Evolutionary conservation across 106 monocot species (phyloP), one percentile per base, ranked within the genome.

Genomic region (Allium sativum): DNA sequence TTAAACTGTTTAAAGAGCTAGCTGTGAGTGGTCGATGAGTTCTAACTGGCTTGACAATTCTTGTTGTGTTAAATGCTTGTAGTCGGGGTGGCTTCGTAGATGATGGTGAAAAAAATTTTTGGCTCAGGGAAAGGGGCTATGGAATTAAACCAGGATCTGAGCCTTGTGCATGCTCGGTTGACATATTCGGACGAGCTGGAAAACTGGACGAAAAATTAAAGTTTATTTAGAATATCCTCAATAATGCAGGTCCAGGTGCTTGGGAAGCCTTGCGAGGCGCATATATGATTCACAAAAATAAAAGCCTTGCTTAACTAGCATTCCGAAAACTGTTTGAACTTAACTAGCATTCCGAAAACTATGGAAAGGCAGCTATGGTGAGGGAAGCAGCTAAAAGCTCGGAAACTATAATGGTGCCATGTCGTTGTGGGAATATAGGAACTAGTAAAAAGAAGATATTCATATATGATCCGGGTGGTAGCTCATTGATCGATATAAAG

Each of bases 201-300:
- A 41, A 61, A 47, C 81, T 88, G 0, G 40, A 66, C 0, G 77
- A 88, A 68, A 87, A 82, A 12, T 45, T 82, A 1, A 68, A 82
- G 42, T 84, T 93, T 41, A 88, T 93, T 43, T 42, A 74, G 53
- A 31, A 43, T 13, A 69, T 75, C 40, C 75, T 77, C 1, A 52
- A n/a, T 17, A 71, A 66, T 50, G 74, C 77, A 9, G 70, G 84
- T 15, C 59, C 74, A 42, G 84, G 79, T 52, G 79, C 81, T 18
- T 88, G 81, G 88, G 88, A 79, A 45, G 93, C 88, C 10, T 68
- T 93, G 44, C 79, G 88, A 10, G 82, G 87, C 52, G 93, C 93
- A 40, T 88, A 87, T 73, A 88, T 67, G 84, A 78, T 74, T 14
- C 87, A 88, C 59, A 88, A 80, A 64, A 67, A 85, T 48, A 64